These are phyloP conservation scores for Xylaria sp. DNA, from an alignment of 2,329 filamentous ascomycete genomes.

Conservation along the genomic window DNA sequence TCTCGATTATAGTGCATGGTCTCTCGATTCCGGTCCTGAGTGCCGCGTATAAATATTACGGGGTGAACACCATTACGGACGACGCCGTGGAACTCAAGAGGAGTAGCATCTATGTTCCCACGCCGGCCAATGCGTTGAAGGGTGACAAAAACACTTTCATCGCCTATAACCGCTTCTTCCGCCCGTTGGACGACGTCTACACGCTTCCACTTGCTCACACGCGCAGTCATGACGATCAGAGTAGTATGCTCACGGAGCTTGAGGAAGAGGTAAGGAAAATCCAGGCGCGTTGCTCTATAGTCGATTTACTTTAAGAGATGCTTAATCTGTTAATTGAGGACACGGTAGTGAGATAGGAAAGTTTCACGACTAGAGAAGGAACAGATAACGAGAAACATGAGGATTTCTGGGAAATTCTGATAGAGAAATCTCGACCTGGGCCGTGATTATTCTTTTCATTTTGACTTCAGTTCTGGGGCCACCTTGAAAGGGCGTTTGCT, in stretches of 20 bases:
- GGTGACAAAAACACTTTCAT: conserved; percentile 55
- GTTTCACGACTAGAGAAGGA: neutral
- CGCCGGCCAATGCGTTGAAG: conserved; percentile 55
- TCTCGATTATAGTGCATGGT: conserved; percentile 60
- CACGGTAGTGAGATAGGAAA: conserved; percentile 5
- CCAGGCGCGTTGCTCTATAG: neutral
- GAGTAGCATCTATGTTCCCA: conserved; percentile 51
- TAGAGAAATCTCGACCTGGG: neutral
- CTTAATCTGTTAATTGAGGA: neutral
- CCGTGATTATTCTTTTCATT: neutral
- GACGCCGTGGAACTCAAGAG: conserved; percentile 55
- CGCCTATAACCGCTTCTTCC: conserved; percentile 61
- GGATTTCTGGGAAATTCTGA: neutral
- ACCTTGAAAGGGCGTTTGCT: no score
- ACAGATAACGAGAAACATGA: neutral
- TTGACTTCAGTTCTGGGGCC: no score
- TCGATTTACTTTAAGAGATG: neutral
- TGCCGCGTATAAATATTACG: conserved; percentile 53
- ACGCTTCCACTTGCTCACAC: conserved; percentile 32
- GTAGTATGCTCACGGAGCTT: neutral
- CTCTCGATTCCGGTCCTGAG: conserved; percentile 60
- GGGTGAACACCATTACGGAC: conserved; percentile 57
- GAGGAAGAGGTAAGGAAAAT: conserved; percentile 23
- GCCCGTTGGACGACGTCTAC: conserved; percentile 45
- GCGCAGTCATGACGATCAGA: conserved; percentile 21